A percentile compares a stretch with the other conserved stretches of the same genome.
Evolutionary conservation across 1,284 basidiomycete genomes (phyloP).

Genomic region (Leccinum discolor): DNA sequence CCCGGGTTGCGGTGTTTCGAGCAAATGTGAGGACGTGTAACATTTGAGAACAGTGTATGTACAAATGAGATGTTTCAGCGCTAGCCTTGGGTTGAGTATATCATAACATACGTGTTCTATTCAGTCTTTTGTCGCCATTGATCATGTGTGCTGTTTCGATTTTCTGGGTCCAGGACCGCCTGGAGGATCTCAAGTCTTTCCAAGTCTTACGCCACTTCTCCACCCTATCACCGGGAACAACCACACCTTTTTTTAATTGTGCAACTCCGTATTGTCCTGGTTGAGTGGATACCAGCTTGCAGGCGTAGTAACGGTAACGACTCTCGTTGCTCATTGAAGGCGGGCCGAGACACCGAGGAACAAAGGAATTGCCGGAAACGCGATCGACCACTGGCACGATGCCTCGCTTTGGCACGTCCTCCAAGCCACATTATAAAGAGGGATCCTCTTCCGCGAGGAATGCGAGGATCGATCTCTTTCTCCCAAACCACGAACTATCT

Average conservation of each 20-base stretch:
- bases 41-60: too few relatives aligned
- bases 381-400: background rate
- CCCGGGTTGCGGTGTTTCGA: too few relatives aligned
- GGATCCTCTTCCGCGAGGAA: background rate
- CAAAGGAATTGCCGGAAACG: background rate
- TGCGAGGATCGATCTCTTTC: background rate
- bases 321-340: background rate
- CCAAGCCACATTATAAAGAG: background rate
- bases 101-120: too few relatives aligned
- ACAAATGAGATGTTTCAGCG: too few relatives aligned
- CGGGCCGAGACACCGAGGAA: constrained; percentile 1
- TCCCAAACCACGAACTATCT: background rate
- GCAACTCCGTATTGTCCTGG: constrained; percentile 9
- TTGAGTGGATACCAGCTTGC: constrained; percentile 12
- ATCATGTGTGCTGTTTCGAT: too few relatives aligned
- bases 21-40: too few relatives aligned
- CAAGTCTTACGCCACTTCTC: background rate
- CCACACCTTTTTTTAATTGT: constrained; percentile 2
- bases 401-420: background rate
- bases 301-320: background rate
- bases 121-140: too few relatives aligned
- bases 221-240: background rate
- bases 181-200: too few relatives aligned
- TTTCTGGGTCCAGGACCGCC: too few relatives aligned
- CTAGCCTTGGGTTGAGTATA: too few relatives aligned